Evolutionary conservation across 1,139 yeast species (phyloP), one percentile per base, ranked within the genome.

Genomic region (Zygoascus hellenicus): DNA sequence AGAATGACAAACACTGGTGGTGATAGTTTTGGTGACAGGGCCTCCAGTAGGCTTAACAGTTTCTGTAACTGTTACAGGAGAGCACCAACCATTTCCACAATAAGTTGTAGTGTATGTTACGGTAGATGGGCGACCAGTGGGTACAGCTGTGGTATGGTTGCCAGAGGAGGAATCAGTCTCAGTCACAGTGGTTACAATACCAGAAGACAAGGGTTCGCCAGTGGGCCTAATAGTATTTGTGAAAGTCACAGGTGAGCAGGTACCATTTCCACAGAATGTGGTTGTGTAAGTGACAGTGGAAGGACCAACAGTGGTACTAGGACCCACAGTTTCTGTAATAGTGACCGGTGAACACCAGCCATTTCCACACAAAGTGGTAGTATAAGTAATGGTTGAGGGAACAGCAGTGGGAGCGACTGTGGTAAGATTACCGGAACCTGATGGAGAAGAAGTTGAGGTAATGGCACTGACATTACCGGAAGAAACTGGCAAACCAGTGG

Each of bases 281-380:
- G 39, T 38, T n/a, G 42, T 38, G 22, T 28, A 29, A 19, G 32
- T 31, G 11, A 30, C 33, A 14, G 32, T 17, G 17, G 16, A 17
- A 5, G 39, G 39, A 19, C 39, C 30, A 19, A 4, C 22, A 34
- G 37, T 14, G 19, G 34, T 31, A 36, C 34, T 32, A 5, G 51
- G 46, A n/a, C 42, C 35, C n/a, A 47, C 32, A 13, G 52, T 45
- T 2, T 51, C 51, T 34, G 49, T 47, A 31, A 55, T 33, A 3
- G 52, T 51, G 38, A 55, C 54, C 44, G 39, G 30, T 5, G 30
- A 9, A 36, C 39, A 36, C 29, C 39, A 17, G n/a, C 30, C 29
- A n/a, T 19, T 36, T n/a, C 39, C 39, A n/a, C 39, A 36, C n/a
- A 36, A 7, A 5, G 39, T 36, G 2, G 39, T 38, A n/a, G 42